Evolutionary conservation across 176 grass and related monocot genomes (phyloP), one percentile per base, ranked within the genome.

Genomic region (Raddia distichophylla): DNA sequence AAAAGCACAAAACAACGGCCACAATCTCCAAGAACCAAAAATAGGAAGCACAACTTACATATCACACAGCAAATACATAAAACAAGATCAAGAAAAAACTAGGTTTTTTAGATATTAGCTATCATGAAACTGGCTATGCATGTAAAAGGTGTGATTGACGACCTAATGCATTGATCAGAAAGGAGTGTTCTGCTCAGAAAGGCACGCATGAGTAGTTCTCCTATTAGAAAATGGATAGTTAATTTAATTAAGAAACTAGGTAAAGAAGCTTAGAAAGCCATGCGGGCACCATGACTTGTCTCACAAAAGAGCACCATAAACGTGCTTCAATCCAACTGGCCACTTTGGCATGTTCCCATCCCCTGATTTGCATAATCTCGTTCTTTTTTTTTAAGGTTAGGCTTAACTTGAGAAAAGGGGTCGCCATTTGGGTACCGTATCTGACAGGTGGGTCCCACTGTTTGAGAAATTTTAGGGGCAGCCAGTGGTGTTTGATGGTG

Each of bases 241-340:
- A 49, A 66, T 16, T 10, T 6, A 52, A 7, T 63, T 63, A 43
- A 74, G 56, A 51, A 13, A 60, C 57, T 35, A 81, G 44, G 77
- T 10, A 69, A 85, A 53, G 45, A 18, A 78, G 6, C 51, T 48
- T 10, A 71, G 65, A 84, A 88, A 84, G 65, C 15, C 51, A 65
- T 35, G 60, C 6, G 63, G 76, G 81, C 2, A 40, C 37, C 76
- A 60, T 72, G 61, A 7, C 10, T 15, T 84, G 71, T 60, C 71
- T 13, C 2, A 59, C 2, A 47, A 82, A 76, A 58, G 75, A 76
- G 57, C 71, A 84, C 19, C 76, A 61, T 60, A 81, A 87, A 84
- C 80, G 85, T 91, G 89, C 45, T 80, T 80, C n/a, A 87, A 87
- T 84, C 75, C 57, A 91, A 91, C 76, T 81, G 81, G 80, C 85